Evolutionary conservation across 2,329 filamentous ascomycete species (phyloP).

Genomic region (Aspergillus pseudonomiae): DNA sequence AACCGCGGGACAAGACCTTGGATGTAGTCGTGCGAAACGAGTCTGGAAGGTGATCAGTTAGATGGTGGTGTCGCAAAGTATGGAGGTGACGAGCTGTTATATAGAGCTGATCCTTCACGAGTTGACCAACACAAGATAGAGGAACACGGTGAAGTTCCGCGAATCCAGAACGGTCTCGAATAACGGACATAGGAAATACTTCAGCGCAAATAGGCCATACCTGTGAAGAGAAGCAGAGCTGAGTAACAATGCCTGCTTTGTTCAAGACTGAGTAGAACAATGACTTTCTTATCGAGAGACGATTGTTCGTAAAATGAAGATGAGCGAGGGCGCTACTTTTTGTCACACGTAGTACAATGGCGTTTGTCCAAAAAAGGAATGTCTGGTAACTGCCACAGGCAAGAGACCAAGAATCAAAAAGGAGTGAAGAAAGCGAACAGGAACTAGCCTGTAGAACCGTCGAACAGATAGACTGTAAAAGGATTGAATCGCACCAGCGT

Average conservation of each 20-base stretch:
- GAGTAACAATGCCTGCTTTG: neutral
- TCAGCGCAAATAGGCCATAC: neutral
- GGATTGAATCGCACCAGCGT: slow-evolving; percentile 30
- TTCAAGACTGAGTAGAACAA: neutral
- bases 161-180: neutral
- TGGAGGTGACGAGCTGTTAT: neutral
- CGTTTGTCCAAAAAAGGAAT: slow-evolving; percentile 27
- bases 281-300: slow-evolving; percentile 4
- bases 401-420: slow-evolving; percentile 26
- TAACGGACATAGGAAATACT: neutral
- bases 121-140: neutral
- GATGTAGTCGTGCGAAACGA: slow-evolving; percentile 10
- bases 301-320: slow-evolving; percentile 4
- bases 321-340: neutral
- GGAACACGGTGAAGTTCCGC: neutral
- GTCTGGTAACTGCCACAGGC: slow-evolving; percentile 38
- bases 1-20: slow-evolving; percentile 10
- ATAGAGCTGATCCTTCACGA: neutral
- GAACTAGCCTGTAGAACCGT: slow-evolving; percentile 38
- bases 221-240: neutral
- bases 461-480: slow-evolving; percentile 29
- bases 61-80: neutral
- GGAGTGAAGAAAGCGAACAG: slow-evolving; percentile 34
- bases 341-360: slow-evolving; percentile 6
- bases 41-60: slow-evolving; percentile 5